Base-by-base conservation (phyloP, 192 early-diverging fungal genomes). In the Gaertneriomyces semiglobifer region DNA sequence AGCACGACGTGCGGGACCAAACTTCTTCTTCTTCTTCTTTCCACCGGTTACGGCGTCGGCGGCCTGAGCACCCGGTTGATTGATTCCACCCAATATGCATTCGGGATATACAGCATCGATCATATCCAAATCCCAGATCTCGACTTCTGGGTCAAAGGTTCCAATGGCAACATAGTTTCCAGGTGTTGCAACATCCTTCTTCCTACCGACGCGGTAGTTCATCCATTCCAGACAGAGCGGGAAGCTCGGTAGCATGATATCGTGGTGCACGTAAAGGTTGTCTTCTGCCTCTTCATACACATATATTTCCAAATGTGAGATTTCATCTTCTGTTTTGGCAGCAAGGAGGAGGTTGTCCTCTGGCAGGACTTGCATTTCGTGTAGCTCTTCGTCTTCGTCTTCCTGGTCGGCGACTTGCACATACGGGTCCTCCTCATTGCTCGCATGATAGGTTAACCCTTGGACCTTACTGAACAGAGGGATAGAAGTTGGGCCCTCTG, bases 261-360 rank as follows among this genome's bases (percentile, higher is more conserved):
- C 98, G 77, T 99, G 94, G 73, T 98, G 95, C 16, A 96, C 92
- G 76, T 96, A 99, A 56, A 98, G 73, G 74, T 96, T 94, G 73
- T 84, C 82, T 66, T 88, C 89, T 14, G 81, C 84, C 20, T 72
- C 76, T 77, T 96, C 95, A 68, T 92, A 96, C 5, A 98, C 75
- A 53, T 94, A 94, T 8, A 98, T 77, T 78, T 99, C 97, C 53
- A 99, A 73, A 77, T 95, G 93, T 57, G 92, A 94, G 40, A 99
- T 86, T 19, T 98, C 93, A 75, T 99, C 96, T 72, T 97, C 95
- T 11, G 97, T 99, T 77, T 91, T 93, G 57, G 92, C 92, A 5
- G 91, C 92, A 38, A 99, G 65, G 19, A 99, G 74, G 61, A 99
- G 54, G 71, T 91, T 94, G 72, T 99, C 96, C 0, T 89, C 82